These are phyloP conservation scores for Acacia confusa DNA, from an alignment of 306 rosid species.

Conservation along the genomic window DNA sequence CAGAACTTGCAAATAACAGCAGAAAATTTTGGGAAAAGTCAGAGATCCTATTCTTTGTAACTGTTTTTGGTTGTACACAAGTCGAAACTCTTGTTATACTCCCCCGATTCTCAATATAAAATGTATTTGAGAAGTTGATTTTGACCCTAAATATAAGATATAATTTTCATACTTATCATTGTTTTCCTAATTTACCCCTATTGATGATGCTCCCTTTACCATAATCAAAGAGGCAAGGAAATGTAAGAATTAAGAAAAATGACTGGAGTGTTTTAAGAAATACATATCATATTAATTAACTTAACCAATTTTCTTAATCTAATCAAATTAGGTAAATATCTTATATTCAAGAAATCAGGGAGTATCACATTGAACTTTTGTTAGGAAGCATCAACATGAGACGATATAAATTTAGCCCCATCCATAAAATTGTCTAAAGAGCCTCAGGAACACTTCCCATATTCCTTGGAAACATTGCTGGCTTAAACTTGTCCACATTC, in stretches of 20 bases:
- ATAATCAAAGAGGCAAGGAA: no score
- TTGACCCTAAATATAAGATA: no score
- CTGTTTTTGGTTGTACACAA: neutral
- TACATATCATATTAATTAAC: no score
- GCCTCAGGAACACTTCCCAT: constrained; percentile 1
- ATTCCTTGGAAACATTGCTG: neutral
- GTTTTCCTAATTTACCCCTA: no score
- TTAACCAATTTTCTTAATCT: no score
- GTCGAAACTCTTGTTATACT: neutral
- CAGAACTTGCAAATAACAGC: neutral
- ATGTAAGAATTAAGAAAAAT: no score
- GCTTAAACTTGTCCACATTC: neutral
- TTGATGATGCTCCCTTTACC: no score
- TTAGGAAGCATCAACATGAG: neutral
- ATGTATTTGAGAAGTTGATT: rapidly evolving
- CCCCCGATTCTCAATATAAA: no score
- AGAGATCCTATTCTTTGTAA: neutral
- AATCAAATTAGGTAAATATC: no score
- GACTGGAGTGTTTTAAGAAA: no score
- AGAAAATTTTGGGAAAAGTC: neutral
- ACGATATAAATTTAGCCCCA: constrained; percentile 5
- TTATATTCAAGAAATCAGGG: no score
- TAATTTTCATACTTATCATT: no score
- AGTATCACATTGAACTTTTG: neutral
- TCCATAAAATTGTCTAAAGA: neutral